Percentiles rank a stretch among this genome's conserved stretches.
Conservation (phyloP, 2,329 filamentous ascomycete species). For the Diplodia sapinea region DNA sequence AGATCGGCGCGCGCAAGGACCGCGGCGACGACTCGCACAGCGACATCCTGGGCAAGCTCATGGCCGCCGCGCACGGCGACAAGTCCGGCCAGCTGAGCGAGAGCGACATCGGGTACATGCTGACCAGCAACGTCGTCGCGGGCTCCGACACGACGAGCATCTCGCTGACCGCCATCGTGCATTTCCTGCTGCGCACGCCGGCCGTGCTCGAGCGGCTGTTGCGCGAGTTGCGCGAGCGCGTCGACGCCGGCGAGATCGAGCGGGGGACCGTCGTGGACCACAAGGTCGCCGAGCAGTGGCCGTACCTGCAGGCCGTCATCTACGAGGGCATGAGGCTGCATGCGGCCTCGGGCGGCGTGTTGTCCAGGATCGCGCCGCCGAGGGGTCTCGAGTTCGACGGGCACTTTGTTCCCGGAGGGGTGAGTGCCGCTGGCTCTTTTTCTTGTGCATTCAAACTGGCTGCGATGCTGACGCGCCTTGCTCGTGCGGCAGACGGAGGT, state of each 20-base stretch:
- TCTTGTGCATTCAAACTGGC: no score
- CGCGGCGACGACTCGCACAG: neutral
- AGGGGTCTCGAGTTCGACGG: neutral
- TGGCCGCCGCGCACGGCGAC: neutral
- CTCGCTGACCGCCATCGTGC: constrained; percentile 43
- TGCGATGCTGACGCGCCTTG: neutral
- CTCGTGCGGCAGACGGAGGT: neutral
- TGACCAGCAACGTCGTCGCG: constrained; percentile 35
- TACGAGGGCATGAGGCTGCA: constrained; percentile 36
- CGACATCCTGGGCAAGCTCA: constrained; percentile 5
- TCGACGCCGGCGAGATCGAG: neutral
- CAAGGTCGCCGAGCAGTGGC: constrained; percentile 34
- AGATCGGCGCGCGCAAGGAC: neutral
- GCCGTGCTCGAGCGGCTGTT: constrained; percentile 36
- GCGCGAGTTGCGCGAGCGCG: constrained; percentile 33
- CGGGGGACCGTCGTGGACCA: constrained; percentile 33
- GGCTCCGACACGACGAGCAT: constrained; percentile 47
- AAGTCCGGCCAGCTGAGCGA: neutral
- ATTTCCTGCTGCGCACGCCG: constrained; percentile 46
- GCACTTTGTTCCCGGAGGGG: neutral
- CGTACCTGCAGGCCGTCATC: constrained; percentile 43
- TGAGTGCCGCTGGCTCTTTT: neutral
- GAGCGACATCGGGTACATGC: neutral
- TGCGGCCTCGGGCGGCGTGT: constrained; percentile 35
- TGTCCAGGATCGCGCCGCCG: neutral